These are phyloP conservation scores for Cephaloascus albidus DNA, from an alignment of 805 yeast genomes.

Conservation along the genomic window DNA sequence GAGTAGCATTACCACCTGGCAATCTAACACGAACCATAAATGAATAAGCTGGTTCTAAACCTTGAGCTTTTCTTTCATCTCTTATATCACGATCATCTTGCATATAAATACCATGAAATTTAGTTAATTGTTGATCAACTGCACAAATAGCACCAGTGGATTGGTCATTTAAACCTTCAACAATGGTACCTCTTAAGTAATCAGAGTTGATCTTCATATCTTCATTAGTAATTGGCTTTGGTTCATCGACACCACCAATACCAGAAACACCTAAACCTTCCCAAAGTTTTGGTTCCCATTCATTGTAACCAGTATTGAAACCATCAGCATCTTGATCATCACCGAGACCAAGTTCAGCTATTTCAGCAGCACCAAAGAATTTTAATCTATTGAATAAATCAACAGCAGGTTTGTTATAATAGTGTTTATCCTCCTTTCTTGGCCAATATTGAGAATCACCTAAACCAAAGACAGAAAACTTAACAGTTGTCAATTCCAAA, in stretches of 20 bases:
- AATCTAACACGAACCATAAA: conserved; percentile 94
- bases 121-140: conserved; percentile 86
- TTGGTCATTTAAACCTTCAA: conserved; percentile 70
- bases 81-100: conserved; percentile 97
- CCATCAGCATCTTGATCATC: conserved; percentile 99
- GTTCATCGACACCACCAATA: conserved; percentile 77
- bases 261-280: conserved; percentile 79
- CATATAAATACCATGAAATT: conserved; percentile 97
- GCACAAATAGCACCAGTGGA: conserved; percentile 90
- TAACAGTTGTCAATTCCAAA: conserved; percentile 50
- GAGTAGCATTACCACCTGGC: conserved; percentile 87
- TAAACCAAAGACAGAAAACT: conserved; percentile 60
- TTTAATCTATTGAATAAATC: conserved; percentile 61
- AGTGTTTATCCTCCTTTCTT: conserved; percentile 87
- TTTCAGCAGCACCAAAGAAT: conserved; percentile 63
- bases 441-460: conserved; percentile 95
- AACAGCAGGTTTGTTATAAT: conserved; percentile 83
- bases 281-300: conserved; percentile 85
- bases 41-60: conserved; percentile 91
- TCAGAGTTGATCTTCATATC: conserved; percentile 87
- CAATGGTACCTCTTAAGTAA: conserved; percentile 88
- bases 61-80: conserved; percentile 86
- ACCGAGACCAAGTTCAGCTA: conserved; percentile 78
- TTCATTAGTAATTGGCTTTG: conserved; percentile 87
- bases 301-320: conserved; percentile 79